These are phyloP conservation scores for Diplocarpon mali DNA, from an alignment of 2,329 filamentous ascomycete genomes.

Conservation along the genomic window DNA sequence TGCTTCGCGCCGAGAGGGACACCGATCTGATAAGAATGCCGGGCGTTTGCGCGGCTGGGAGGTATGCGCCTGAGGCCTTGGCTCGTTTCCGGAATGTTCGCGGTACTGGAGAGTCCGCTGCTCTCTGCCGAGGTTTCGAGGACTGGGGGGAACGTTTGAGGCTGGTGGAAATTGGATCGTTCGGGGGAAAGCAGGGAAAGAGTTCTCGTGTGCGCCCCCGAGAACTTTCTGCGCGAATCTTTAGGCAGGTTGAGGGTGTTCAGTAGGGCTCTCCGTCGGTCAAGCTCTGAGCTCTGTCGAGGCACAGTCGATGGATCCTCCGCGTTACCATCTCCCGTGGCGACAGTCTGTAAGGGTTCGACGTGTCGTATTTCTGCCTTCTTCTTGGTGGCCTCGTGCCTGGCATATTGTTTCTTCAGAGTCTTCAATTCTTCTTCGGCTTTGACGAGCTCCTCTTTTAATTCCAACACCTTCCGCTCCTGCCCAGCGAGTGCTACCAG, in stretches of 20 bases:
- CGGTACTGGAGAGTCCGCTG: conserved; percentile 14
- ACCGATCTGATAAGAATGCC: conserved; percentile 27
- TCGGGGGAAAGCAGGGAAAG: conserved; percentile 71
- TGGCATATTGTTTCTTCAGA: conserved; percentile 76
- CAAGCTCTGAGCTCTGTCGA: conserved; percentile 46
- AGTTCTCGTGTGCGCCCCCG: conserved; percentile 49
- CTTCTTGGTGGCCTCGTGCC: conserved; percentile 67
- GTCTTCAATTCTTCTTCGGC: conserved; percentile 67
- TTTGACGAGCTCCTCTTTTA: conserved; percentile 77
- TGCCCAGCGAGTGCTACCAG: conserved; percentile 86
- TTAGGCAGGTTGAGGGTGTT: conserved; percentile 36
- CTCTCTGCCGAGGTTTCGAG: conserved; percentile 22
- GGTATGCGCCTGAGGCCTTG: conserved; percentile 21
- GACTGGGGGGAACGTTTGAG: conserved; percentile 26
- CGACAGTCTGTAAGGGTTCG: conserved; percentile 39
- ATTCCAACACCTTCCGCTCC: conserved; percentile 79
- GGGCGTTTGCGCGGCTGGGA: conserved; percentile 15
- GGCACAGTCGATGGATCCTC: conserved; percentile 19
- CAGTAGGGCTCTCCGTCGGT: conserved; percentile 60
- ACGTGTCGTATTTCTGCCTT: conserved; percentile 50
- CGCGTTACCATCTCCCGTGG: conserved; percentile 11
- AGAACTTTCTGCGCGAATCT: conserved; percentile 45
- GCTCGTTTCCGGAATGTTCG: conserved; percentile 25
- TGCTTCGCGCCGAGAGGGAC: conserved; percentile 25
- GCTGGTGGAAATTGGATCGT: conserved; percentile 18